Conservation (phyloP, 495 filamentous ascomycete species). For the Platismatia glauca region DNA sequence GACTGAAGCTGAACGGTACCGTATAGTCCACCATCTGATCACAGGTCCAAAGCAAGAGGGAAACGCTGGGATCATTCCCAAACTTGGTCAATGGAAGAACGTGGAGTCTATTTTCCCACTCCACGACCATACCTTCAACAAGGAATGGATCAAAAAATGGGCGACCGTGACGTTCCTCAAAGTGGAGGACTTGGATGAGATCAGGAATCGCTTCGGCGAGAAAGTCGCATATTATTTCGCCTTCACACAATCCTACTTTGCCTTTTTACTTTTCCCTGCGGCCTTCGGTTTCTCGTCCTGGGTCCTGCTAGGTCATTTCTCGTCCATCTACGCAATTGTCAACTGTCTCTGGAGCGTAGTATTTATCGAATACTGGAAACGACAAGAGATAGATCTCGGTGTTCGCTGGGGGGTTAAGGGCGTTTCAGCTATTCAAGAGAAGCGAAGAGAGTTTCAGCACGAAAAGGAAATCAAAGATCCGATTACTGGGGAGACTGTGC, state of each 20-base stretch:
- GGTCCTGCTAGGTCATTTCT: conserved; percentile 76
- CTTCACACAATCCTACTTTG: conserved; percentile 87
- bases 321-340: conserved; percentile 69
- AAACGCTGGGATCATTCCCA: conserved; percentile 81
- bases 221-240: conserved; percentile 95
- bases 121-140: conserved; percentile 82
- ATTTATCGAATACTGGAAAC: conserved; percentile 96
- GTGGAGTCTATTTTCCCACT: conserved; percentile 80
- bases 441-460: conserved; percentile 66
- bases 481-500: conserved; percentile 72
- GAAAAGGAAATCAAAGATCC: conserved; percentile 70
- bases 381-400: conserved; percentile 81
- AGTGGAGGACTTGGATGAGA: conserved; percentile 67
- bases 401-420: conserved; percentile 88
- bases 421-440: conserved; percentile 71
- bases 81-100: conserved; percentile 73
- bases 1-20: conserved; percentile 78
- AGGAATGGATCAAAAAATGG: conserved; percentile 84
- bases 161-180: conserved; percentile 70
- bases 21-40: conserved; percentile 79
- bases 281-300: conserved; percentile 72
- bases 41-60: conserved; percentile 72
- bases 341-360: conserved; percentile 81
- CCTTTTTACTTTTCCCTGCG: conserved; percentile 77
- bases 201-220: conserved; percentile 85